Evolutionary conservation across 257 asterid species (phyloP), one percentile per base, ranked within the genome.

Genomic region (Leptodermis oblonga): DNA sequence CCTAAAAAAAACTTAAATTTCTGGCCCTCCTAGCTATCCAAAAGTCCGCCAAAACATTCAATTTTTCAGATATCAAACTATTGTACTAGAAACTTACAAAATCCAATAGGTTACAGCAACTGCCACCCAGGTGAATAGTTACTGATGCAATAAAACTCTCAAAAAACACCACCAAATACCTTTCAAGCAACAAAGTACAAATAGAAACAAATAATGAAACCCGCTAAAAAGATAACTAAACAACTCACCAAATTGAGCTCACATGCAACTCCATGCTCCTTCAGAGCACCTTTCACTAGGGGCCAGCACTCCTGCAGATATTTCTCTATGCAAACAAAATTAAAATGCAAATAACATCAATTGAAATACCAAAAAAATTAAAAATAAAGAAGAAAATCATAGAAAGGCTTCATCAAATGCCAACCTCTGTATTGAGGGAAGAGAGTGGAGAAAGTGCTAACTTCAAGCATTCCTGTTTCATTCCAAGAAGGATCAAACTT

Each of bases 251-350:
- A 76, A 76, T 92, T 85, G 65, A 92, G 80, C 68, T 84, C 92
- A 39, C 89, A 78, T 46, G 85, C 73, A 76, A 92, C 69, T 41
- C 92, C 95, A 65, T 84, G 54, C 81, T 88, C 98, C 70, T 90
- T 90, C 67, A 88, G 72, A 36, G 96, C 90, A 37, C 92, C 85
- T 82, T 82, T 88, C 15, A 92, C 97, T 12, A 70, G 68, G 20
- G 92, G 95, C 97, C 97, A 92, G 73, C 96, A 85, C 51, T 92
- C 96, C 74, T 88, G 97, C 84, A 92, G 80, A 78, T 92, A 92
- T 73, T 88, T 92, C 61, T 90, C 98, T 90, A 78, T 52, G 78
- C 7, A 39, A 65, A 25, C 53, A 17, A 20, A 15, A 43, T 28
- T 1, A 18, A 15, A 18, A 62, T 22, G 2, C 53, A 60, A 54